These are phyloP conservation scores for Aspergillus calidoustus DNA, from an alignment of 2,329 filamentous ascomycete species.

Conservation along the genomic window DNA sequence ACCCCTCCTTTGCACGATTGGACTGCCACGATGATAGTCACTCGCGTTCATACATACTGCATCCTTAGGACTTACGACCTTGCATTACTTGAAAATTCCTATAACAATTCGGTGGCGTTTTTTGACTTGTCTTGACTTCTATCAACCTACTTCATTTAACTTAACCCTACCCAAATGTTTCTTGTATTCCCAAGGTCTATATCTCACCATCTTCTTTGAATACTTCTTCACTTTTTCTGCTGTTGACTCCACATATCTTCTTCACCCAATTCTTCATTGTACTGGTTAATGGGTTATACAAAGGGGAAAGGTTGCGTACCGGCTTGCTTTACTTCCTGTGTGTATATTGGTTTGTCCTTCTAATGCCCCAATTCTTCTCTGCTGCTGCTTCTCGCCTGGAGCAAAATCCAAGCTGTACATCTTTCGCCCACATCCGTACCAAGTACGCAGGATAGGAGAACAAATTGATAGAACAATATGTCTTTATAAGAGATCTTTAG, in stretches of 20 bases:
- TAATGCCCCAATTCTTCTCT: not conserved
- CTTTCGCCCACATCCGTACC: not conserved
- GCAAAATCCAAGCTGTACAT: not conserved
- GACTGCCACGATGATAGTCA: constrained; percentile 9
- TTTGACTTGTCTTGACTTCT: constrained; percentile 2
- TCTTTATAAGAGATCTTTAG: constrained; percentile 18
- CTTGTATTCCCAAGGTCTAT: constrained; percentile 20
- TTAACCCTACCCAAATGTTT: constrained; percentile 13
- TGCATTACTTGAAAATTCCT: constrained; percentile 18
- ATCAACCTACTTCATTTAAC: constrained; percentile 9
- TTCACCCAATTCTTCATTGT: not conserved
- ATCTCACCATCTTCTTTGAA: constrained; percentile 4
- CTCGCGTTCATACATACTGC: constrained; percentile 17
- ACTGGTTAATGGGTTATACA: not conserved
- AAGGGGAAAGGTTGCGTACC: not conserved
- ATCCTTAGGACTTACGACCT: constrained; percentile 25
- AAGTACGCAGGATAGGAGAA: not conserved
- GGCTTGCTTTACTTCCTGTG: not conserved
- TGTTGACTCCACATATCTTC: not conserved
- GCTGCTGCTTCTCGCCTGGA: not conserved
- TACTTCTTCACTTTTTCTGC: constrained; percentile 16
- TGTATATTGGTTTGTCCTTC: not conserved
- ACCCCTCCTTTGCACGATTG: constrained; percentile 2
- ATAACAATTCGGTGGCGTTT: constrained; percentile 25
- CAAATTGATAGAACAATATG: constrained; percentile 20